Evolutionary conservation across 1,139 yeast species (phyloP), one percentile per base, ranked within the genome.

Genomic region (Arxiozyma heterogenica): DNA sequence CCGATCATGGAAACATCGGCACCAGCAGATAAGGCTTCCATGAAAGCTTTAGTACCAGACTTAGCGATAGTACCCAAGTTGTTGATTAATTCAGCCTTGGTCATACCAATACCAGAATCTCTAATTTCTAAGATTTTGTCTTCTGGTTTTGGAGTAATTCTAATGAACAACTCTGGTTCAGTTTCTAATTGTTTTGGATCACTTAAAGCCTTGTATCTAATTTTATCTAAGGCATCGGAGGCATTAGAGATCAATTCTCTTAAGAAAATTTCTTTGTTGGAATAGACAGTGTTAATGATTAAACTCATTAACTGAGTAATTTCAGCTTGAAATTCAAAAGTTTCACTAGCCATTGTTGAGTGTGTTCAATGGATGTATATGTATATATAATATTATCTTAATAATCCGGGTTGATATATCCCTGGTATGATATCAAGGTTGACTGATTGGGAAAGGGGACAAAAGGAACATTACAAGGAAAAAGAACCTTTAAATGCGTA

Each of bases 1-100:
- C 99, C 99, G 79, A 94, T 94, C 98, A 94, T 94, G 63, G 98
- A 90, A 63, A 94, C 97, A 75, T 94, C 99, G 62, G 98, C 98
- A 79, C 99, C 99, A 64, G 97, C 97, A 64, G 96, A 85, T 65
- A 93, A 82, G 64, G 98, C 98, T 79, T 94, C 98, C 98, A 94
- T 93, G 75, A 94, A 94, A 64, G 95, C 88, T 81, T 94, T 94
- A 69, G 99, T 94, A 79, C 98, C 99, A 64, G 98, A 94, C 80
- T 93, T 94, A 72, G 99, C 98, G 73, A 94, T 94, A 64, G 98
- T 93, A 85, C 99, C 99, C 76, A 94, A 87, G 81, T 94, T 94
- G 85, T 94, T 94, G 71, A 94, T 94, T 74, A 94, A 82, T 72
- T 94, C 99, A 64, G 97, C 95, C 81, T 94, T 94, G 77, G 99